phyloP scores from a whole-genome alignment of 495 filamentous ascomycete species.

The Monascus purpureus region DNA sequence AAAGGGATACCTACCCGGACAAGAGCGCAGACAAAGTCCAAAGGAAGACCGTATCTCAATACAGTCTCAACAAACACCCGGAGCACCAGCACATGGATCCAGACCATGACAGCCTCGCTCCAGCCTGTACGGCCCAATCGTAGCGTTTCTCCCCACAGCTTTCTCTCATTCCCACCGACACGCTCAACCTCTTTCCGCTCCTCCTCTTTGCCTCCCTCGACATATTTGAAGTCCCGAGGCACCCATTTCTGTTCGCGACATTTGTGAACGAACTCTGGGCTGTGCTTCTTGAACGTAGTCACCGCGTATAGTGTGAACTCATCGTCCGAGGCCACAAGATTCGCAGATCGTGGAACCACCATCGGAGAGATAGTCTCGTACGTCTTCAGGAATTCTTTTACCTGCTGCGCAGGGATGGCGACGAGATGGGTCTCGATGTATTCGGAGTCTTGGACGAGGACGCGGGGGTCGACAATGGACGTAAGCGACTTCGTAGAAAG shows the following conservation, averaged over 20 bases:
- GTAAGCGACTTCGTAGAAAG: conserved; percentile 85
- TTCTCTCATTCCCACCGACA: conserved; percentile 65
- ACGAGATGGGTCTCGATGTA: conserved; percentile 92
- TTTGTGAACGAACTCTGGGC: conserved; percentile 74
- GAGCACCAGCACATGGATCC: conserved; percentile 80
- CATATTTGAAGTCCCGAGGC: conserved; percentile 85
- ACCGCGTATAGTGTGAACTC: conserved; percentile 84
- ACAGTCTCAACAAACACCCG: conserved; percentile 96
- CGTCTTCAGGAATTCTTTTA: conserved; percentile 73
- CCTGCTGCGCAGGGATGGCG: conserved; percentile 60
- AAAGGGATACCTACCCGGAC: conserved; percentile 50
- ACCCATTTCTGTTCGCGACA: conserved; percentile 86
- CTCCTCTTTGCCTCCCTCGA: conserved; percentile 74
- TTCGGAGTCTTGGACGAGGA: conserved; percentile 79
- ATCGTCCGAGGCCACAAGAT: conserved; percentile 62
- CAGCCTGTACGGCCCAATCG: conserved; percentile 74
- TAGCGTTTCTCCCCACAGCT: conserved; percentile 83
- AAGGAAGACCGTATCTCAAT: conserved; percentile 77
- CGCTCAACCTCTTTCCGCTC: conserved; percentile 74
- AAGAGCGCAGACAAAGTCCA: conserved; percentile 74
- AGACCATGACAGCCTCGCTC: conserved; percentile 89
- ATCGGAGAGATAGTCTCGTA: conserved; percentile 78
- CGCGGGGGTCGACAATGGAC: conserved; percentile 64
- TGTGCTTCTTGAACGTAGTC: conserved; percentile 83
- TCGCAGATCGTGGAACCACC: conserved; percentile 81